Base-by-base conservation (phyloP, 1,284 basidiomycete species). In the Hymenochaete sp. region DNA sequence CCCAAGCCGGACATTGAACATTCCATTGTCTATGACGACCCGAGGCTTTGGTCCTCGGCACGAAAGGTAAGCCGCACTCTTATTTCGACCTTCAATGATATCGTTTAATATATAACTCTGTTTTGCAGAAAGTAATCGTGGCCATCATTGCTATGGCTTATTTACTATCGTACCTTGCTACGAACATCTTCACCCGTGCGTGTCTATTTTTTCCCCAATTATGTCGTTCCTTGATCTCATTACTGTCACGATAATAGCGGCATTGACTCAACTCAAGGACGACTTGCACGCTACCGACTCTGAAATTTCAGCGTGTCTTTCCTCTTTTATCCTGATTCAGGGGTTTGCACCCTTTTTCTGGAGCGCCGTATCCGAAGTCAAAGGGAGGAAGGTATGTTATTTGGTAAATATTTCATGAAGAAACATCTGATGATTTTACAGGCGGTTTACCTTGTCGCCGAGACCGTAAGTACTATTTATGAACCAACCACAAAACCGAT, bases 251-350 rank as follows among this genome's bases (percentile, higher is more conserved):
- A 35, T n/a, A 35, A 16, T 19, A 75, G 81, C 82, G 40, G 75
- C 77, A 2, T 82, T 89, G 42, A 67, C 75, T 33, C 66, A 83
- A 45, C 78, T 93, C 57, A 67, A 82, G 53, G 55, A 54, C 1
- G 70, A 85, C 31, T 66, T 92, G 18, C 68, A 76, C 47, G 83
- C 85, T 0, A 78, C 74, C 0, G 70, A 74, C 38, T 65, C 71
- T 2, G 70, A 88, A 53, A 80, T 93, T 45, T 83, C 85, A 44
- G 68, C 84, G 57, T 79, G 75, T 53, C 61, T 93, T 8, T 80
- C 83, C 1, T 55, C 87, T 10, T 93, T 87, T 62, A 89, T 93
- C 53, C 63, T 88, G 16, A 59, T 85, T 14, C 85, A 89, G 59
- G 86, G 86, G 1, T 59, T 65, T 7, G 62, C 78, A 42, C 86